Evolutionary conservation across 2,329 filamentous ascomycete species (phyloP).

Genomic region (Ascochyta koolunga): DNA sequence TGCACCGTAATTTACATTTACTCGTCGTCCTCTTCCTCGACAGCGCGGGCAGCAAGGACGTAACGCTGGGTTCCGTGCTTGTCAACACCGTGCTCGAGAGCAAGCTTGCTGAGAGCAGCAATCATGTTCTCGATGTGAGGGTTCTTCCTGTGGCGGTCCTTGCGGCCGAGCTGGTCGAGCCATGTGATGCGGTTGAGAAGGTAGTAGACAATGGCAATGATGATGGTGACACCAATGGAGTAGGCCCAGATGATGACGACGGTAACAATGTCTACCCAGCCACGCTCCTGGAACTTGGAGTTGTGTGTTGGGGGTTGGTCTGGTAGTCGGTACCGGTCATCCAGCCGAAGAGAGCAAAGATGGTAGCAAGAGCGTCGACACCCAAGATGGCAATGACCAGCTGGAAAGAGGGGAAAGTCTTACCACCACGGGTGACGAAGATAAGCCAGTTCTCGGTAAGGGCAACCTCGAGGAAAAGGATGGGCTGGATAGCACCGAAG

Average conservation of each 20-base stretch:
- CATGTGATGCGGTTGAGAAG: conserved; percentile 64
- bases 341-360: conserved; percentile 80
- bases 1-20: conserved; percentile 28
- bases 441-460: conserved; percentile 62
- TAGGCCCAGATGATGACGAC: conserved; percentile 70
- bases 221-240: conserved; percentile 69
- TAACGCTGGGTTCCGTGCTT: conserved; percentile 54
- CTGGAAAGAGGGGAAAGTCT: conserved; percentile 78
- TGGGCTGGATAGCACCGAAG: conserved; percentile 75
- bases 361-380: conserved; percentile 73
- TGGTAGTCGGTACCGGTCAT: conserved; percentile 60
- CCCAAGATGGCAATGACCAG: conserved; percentile 72
- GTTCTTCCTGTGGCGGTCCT: conserved; percentile 66
- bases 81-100: conserved; percentile 64
- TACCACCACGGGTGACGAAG: conserved; percentile 64
- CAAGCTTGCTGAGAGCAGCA: conserved; percentile 67
- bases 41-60: conserved; percentile 52
- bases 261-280: conserved; percentile 67
- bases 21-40: conserved; percentile 58
- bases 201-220: conserved; percentile 70
- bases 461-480: conserved; percentile 62
- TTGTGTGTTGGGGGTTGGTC: conserved; percentile 51
- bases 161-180: conserved; percentile 68
- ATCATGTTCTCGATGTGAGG: conserved; percentile 71
- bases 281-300: conserved; percentile 53